Evolutionary conservation across 129 eudicot genomes (phyloP).

Genomic region (Helianthus annuus): DNA sequence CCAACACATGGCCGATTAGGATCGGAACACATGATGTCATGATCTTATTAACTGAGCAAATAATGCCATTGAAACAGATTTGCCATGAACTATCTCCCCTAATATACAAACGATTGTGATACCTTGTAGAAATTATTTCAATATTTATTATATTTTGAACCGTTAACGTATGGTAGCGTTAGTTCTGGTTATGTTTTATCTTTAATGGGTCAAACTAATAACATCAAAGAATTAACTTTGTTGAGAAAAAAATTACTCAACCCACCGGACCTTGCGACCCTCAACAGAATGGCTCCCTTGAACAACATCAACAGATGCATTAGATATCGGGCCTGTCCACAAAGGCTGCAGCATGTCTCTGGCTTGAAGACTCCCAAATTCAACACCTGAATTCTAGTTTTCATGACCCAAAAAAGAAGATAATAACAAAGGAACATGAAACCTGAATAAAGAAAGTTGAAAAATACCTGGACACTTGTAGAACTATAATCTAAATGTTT

Average conservation of each 20-base stretch:
- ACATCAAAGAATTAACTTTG: neutral
- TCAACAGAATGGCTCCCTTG: slow-evolving; percentile 95
- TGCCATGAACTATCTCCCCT: no score
- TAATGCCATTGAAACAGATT: no score
- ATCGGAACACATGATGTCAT: no score
- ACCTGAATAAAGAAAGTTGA: slow-evolving; percentile 7
- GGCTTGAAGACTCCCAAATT: slow-evolving; percentile 93
- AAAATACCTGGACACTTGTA: slow-evolving; percentile 84
- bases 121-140: no score
- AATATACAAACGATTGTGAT: no score
- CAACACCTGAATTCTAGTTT: slow-evolving; percentile 54
- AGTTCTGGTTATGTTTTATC: no score
- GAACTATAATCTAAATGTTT: no score
- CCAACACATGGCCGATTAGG: no score
- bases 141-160: no score
- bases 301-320: slow-evolving; percentile 91
- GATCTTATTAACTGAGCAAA: no score
- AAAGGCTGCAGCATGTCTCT: slow-evolving; percentile 98
- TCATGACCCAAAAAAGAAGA: slow-evolving; percentile 12
- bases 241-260: neutral
- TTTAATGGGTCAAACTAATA: slow-evolving; percentile 6
- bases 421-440: slow-evolving; percentile 7
- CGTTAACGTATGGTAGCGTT: no score
- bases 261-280: slow-evolving; percentile 20
- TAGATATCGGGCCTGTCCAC: slow-evolving; percentile 95